Base-by-base conservation (phyloP, 129 eudicot genomes). In the Erigeron canadensis region DNA sequence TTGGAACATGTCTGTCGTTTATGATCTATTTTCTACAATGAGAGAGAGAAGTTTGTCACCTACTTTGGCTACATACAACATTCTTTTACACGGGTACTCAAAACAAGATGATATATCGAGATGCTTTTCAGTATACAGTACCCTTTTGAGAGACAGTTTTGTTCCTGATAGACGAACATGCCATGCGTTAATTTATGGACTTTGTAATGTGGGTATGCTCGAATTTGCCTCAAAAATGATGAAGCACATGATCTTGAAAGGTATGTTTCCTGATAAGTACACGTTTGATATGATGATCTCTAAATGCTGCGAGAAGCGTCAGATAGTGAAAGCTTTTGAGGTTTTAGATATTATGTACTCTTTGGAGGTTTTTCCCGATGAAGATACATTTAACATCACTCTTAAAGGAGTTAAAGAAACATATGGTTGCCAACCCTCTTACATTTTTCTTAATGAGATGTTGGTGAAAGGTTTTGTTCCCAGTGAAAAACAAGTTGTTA, bases 41-140 rank as follows among this genome's bases (percentile, higher is more conserved):
- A 79, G 15, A 41, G 64, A 10, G 12, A 70, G 55, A 41, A 71
- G 17, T 59, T 71, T 79, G 40, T 74, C 53, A 62, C 91, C 93
- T 70, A 89, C 7, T 84, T 82, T 94, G 84, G 76, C 81, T 43
- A 90, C 97, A n/a, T 94, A 89, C 69, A 94, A 90, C 65, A 89
- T 94, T 78, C 87, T 94, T 38, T 72, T 94, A 73, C 98, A 90
- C 40, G 90, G 98, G 48, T 83, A 85, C 71, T 71, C 97, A 41
- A 80, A 77, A 71, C 88, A 81, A 63, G 13, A 42, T 16, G 81
- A 85, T 72, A 47, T 84, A 48, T 62, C 79, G 8, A 86, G 73
- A 37, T 79, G 90, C 87, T 79, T 87, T 79, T 38, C 53, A 7
- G 58, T 87, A 45, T 94, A 89, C 59, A 44, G 72, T 44, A 50